Evolutionary conservation across 2,329 filamentous ascomycete species (phyloP), one percentile per base, ranked within the genome.

Genomic region (Apiospora sp.): DNA sequence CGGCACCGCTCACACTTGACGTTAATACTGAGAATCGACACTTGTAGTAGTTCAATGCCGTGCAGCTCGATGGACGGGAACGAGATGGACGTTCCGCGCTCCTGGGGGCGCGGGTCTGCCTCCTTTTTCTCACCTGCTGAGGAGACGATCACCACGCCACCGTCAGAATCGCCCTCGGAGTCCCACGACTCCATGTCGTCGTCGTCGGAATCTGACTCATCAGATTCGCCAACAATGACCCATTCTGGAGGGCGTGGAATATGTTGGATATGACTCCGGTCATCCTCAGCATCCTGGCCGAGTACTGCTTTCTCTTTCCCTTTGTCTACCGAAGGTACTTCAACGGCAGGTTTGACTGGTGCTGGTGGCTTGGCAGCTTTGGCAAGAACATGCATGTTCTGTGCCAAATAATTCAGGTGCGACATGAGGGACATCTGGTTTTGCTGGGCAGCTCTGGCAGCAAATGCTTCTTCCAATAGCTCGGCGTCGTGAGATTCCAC

Each of bases 1-100:
- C 92, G 95, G 86, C 94, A 97, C 49, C 94, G 89, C 70, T 92
- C 90, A 80, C 94, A 97, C 80, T 95, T 95, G 74, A 94, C 86
- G 3, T 89, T 92, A 74, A 96, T 85, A 72, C 89, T 91, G 44
- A 96, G 84, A 34, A 89, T 86, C 0, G 87, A 85, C 1, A 96
- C 82, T 76, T 95, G 91, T 12, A 97, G 85, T 2, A 96, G 83
- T 78, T 96, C 94, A 73, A 96, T 92, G 49, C 92, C 90, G 79
- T 94, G 88, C 1, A 97, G 87, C 77, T 96, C 93, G 72, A 96
- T 84, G 37, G 88, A 91, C 0, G 94, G 94, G 77, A 96, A 94
- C 0, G 92, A 94, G 10, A 97, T 86, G 71, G 93, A 90, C n/a
- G 94, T 92, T 34, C 94, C 94, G 71, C 87, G 86, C 78, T 94